phyloP scores from a whole-genome alignment of 345 rosid species.

The Boechera retrofracta region DNA sequence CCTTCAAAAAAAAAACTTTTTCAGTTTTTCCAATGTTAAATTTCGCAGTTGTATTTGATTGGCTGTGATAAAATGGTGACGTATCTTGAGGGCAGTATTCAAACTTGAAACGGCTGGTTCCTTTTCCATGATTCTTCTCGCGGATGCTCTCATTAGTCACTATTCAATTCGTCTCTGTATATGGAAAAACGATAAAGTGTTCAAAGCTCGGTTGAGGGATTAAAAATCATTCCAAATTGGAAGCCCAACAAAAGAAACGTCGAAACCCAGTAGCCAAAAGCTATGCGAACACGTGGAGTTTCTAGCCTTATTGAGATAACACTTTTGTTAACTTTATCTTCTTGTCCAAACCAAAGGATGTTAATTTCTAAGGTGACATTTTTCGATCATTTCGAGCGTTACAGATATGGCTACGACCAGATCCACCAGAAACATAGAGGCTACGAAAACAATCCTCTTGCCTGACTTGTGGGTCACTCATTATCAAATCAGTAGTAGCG shows the following conservation, averaged over 20 bases:
- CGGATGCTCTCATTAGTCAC: neutral
- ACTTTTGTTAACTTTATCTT: constrained; percentile 7
- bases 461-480: constrained; percentile 32
- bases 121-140: too few species aligned
- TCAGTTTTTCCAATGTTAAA: too few species aligned
- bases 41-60: neutral
- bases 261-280: neutral
- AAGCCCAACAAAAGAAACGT: too few species aligned
- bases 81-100: neutral
- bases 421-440: neutral
- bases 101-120: neutral
- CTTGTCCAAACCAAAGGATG: neutral
- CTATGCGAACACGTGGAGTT: neutral
- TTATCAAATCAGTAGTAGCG: neutral
- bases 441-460: neutral
- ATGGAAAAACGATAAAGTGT: neutral
- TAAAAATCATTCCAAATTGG: too few species aligned
- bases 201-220: neutral
- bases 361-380: neutral
- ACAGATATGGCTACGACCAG: constrained; percentile 8
- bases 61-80: neutral
- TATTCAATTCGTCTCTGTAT: neutral
- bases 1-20: too few species aligned
- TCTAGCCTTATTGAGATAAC: neutral
- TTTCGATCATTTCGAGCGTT: neutral